phyloP scores from a whole-genome alignment of 768 basidiomycete species.

The Zangia roseola region DNA sequence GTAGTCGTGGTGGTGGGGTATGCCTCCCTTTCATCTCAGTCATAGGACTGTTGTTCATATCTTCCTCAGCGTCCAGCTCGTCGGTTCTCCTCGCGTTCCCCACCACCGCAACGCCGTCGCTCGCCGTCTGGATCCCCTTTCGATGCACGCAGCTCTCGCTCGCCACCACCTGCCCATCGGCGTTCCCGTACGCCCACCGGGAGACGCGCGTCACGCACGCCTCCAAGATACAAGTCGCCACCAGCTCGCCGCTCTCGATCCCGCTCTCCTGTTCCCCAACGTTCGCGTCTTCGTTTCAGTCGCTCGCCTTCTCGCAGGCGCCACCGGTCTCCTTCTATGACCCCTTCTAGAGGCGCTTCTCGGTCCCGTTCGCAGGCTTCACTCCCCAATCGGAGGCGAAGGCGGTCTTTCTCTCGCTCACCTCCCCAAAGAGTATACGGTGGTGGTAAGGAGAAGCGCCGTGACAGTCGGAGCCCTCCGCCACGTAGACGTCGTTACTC shows the following conservation, averaged over 20 bases:
- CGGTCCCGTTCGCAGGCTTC: conserved; percentile 44
- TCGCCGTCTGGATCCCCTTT: conserved; percentile 36
- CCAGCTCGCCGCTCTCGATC: conserved; percentile 40
- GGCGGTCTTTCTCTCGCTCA: conserved; percentile 32
- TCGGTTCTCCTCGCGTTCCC: conserved; percentile 43
- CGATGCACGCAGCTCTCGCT: conserved; percentile 40
- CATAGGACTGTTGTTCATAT: conserved; percentile 7
- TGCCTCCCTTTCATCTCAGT: conserved; percentile 7
- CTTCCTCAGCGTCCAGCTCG: conserved; percentile 42
- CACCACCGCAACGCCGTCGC: conserved; percentile 49
- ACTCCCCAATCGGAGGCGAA: conserved; percentile 38
- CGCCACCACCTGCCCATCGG: conserved; percentile 32
- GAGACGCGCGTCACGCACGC: conserved; percentile 33
- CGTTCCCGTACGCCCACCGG: conserved; percentile 43
- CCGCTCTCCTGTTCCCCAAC: conserved; percentile 26
- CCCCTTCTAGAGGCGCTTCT: conserved; percentile 37
- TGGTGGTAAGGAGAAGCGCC: conserved; percentile 21
- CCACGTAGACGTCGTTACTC: conserved; percentile 42
- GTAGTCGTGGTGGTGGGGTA: conserved; percentile 57
- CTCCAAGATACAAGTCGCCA: conserved; percentile 32
- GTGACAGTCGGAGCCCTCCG: conserved; percentile 34
- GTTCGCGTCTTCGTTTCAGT: conserved; percentile 25
- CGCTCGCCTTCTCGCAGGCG: conserved; percentile 28
- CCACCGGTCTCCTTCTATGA: conserved; percentile 32
- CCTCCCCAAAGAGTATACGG: conserved; percentile 27